Percentiles rank a stretch among this genome's conserved stretches.
These are phyloP conservation scores for Pseudogymnoascus destructans DNA, from an alignment of 2,329 filamentous ascomycete species.

Conservation along the genomic window DNA sequence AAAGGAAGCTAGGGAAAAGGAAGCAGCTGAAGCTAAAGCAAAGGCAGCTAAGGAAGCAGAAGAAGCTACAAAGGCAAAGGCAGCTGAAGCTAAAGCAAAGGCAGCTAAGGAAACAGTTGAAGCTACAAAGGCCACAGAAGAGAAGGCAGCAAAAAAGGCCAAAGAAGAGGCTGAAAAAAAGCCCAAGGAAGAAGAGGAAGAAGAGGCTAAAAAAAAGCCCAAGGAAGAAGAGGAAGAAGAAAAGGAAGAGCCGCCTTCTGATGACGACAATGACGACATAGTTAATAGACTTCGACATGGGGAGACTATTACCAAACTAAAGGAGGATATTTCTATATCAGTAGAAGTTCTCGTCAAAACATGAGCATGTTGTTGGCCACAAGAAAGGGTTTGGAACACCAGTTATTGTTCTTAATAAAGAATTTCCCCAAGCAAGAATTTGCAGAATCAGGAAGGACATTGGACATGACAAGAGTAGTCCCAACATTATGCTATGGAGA, in stretches of 20 bases:
- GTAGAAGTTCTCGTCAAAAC: background rate
- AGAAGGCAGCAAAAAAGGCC: background rate
- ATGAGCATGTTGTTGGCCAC: constrained; percentile 7
- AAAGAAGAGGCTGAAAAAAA: background rate
- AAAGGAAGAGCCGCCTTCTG: background rate
- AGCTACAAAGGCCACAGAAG: background rate
- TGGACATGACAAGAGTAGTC: background rate
- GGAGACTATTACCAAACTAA: constrained; percentile 2
- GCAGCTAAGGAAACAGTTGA: background rate
- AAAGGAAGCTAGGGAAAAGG: background rate
- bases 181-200: background rate
- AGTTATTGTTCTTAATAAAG: constrained; percentile 10
- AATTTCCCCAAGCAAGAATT: constrained; percentile 10
- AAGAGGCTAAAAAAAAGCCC: too few species aligned
- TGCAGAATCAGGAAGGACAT: constrained; percentile 12
- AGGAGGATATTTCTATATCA: constrained; percentile 4
- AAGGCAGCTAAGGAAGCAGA: background rate
- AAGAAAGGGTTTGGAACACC: constrained; percentile 10
- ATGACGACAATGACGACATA: constrained; percentile 2
- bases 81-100: too few species aligned
- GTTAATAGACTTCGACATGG: constrained; percentile 6
- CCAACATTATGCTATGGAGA: constrained; percentile 11
- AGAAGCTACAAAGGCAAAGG: too few species aligned
- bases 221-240: background rate
- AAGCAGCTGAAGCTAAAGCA: background rate